Base-by-base conservation (phyloP, 208 protist genomes). In the Trypanosoma melophagium region DNA sequence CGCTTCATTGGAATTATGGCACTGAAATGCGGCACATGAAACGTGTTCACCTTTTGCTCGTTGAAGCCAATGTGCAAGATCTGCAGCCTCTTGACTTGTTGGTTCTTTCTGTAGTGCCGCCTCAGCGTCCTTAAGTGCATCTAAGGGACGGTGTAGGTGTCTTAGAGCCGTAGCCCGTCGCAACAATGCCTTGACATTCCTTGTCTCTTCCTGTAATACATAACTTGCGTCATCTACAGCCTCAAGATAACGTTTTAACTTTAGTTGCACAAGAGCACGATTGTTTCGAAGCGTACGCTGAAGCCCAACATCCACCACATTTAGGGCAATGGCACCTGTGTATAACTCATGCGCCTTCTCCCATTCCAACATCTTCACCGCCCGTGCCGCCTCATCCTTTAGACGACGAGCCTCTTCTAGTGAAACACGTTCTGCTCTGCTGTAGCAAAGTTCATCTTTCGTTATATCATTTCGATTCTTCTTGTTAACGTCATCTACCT, bases 121-220 rank as follows among this genome's bases (percentile, higher is more conserved):
- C 41, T 55, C 62, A 14, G 66, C 68, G 63, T 84, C 79, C 10
- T 40, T 51, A n/a, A 81, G 53, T 14, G 79, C 79, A 40, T 84
- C 79, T 7, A 79, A 22, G 1, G 79, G 79, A 7, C 79, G 69
- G 21, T 66, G 74, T 21, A 81, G 35, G 31, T 66, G 53, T 19
- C 70, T 60, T 10, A 84, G 71, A 17, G 75, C 79, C 8, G 56
- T 60, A 13, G 75, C 74, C 1, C 79, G 69, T 17, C 79, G 74
- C 14, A 84, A 66, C 25, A 77, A 58, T 25, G 79, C 79, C 71
- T 84, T 84, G 24, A 79, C 68, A 60, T 84, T 80, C 12, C n/a
- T 55, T 51, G 69, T 61, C 16, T 80, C 66, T 19, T 52, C 68
- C 5, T 17, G 52, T 17, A 84, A 68, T 19, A 84, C 75, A 59